Percentiles rank a stretch among this genome's conserved stretches.
Evolutionary conservation across 2,329 filamentous ascomycete genomes (phyloP).

Genomic region (Zymoseptoria passerinii): DNA sequence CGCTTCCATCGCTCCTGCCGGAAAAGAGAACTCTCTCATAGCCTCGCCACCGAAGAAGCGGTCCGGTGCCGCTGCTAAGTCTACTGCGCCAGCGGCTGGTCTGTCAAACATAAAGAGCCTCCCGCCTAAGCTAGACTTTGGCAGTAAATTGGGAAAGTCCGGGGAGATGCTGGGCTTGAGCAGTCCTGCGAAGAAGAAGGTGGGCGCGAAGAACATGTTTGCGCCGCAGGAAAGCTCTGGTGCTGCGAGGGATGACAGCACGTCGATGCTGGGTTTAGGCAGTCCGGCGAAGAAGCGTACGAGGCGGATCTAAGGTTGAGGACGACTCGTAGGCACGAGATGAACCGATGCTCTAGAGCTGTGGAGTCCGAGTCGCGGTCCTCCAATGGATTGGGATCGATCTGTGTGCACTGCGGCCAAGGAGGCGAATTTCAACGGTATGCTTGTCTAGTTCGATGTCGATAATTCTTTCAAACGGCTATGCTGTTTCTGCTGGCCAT

Average conservation of each 20-base stretch:
- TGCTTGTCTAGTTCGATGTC: background rate
- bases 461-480: background rate
- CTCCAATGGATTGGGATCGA: background rate
- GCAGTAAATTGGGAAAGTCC: constrained; percentile 4
- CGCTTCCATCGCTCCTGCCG: constrained; percentile 7
- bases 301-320: constrained; percentile 1
- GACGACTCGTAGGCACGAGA: background rate
- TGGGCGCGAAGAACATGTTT: constrained; percentile 18
- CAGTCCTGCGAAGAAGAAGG: constrained; percentile 27
- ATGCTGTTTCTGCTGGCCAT: background rate
- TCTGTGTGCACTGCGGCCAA: background rate
- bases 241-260: constrained; percentile 8
- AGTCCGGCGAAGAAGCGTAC: constrained; percentile 24
- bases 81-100: constrained; percentile 3
- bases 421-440: background rate
- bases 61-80: constrained; percentile 1
- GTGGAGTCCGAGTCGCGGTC: too few relatives aligned
- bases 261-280: constrained; percentile 8
- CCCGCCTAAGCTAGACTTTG: constrained; percentile 23
- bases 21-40: constrained; percentile 22
- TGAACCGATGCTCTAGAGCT: background rate
- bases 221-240: constrained; percentile 14
- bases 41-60: constrained; percentile 27
- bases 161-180: constrained; percentile 1
- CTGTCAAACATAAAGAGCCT: constrained; percentile 6